Percentiles rank a stretch among this genome's conserved stretches.
Evolutionary conservation across 2,329 filamentous ascomycete genomes (phyloP).

Genomic region (Hypomyces rosellus): DNA sequence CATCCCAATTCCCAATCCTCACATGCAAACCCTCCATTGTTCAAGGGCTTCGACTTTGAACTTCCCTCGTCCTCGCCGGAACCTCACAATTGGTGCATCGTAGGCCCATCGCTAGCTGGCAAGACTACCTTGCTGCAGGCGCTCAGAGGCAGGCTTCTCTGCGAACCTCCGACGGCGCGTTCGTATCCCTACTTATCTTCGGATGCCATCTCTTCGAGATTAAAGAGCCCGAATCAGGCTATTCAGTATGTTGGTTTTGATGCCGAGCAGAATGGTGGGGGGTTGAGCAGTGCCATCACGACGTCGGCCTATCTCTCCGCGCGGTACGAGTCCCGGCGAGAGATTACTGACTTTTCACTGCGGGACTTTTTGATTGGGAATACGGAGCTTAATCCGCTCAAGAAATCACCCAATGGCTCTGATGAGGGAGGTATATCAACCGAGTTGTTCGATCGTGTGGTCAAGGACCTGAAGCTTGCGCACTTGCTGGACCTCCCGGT

Average conservation of each 20-base stretch:
- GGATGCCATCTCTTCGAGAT: slow-evolving; percentile 47
- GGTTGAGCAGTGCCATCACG: slow-evolving; percentile 46
- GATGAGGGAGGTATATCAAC: slow-evolving; percentile 43
- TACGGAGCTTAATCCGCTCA: slow-evolving; percentile 70
- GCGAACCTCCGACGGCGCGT: slow-evolving; percentile 66
- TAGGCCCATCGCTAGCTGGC: slow-evolving; percentile 71
- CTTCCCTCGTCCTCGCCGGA: slow-evolving; percentile 51
- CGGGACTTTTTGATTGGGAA: slow-evolving; percentile 75
- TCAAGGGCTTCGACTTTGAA: slow-evolving; percentile 62
- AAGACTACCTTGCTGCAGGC: slow-evolving; percentile 80
- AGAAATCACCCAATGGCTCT: slow-evolving; percentile 22
- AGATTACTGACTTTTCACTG: slow-evolving; percentile 82
- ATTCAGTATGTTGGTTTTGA: slow-evolving; percentile 91
- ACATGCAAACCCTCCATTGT: slow-evolving; percentile 64
- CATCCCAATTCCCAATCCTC: slow-evolving; percentile 52
- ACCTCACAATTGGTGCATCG: slow-evolving; percentile 70
- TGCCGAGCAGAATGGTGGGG: slow-evolving; percentile 51
- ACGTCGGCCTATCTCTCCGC: slow-evolving; percentile 81
- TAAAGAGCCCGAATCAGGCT: slow-evolving; percentile 57
- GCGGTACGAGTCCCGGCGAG: slow-evolving; percentile 80
- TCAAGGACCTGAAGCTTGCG: slow-evolving; percentile 62
- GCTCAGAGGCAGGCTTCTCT: slow-evolving; percentile 68
- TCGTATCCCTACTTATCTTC: slow-evolving; percentile 72
- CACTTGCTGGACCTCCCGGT: slow-evolving; percentile 74
- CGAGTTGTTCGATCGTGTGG: slow-evolving; percentile 53